These are phyloP conservation scores for Chondrus crispus DNA, from an alignment of 23 red algal genomes.

Conservation along the genomic window DNA sequence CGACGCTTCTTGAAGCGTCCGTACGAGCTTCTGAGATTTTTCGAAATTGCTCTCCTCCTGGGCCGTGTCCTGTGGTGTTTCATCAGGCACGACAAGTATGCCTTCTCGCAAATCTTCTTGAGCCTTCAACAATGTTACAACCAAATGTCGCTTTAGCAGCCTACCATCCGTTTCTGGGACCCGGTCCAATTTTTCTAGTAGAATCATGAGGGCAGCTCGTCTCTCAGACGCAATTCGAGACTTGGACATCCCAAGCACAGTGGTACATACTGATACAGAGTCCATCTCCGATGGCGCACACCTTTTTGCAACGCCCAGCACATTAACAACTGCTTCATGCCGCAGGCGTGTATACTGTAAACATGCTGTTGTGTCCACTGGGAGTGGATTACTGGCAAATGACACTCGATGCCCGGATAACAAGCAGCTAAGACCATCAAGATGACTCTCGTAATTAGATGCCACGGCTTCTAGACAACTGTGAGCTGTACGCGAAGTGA, in stretches of 20 bases:
- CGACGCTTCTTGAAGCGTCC: not conserved
- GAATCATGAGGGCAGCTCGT: not conserved
- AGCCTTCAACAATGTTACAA: not conserved
- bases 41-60: no score
- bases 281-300: no score
- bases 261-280: not conserved
- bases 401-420: no score
- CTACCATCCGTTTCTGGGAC: not conserved
- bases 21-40: not conserved
- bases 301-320: no score
- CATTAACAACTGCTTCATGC: no score
- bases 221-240: not conserved
- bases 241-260: not conserved
- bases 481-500: constrained; percentile 8
- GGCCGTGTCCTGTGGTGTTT: no score
- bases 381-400: no score
- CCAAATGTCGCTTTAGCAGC: not conserved
- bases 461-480: not conserved
- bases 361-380: no score
- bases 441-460: not conserved
- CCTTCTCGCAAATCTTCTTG: not conserved
- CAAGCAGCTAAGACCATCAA: not conserved
- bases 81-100: not conserved
- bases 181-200: not conserved
- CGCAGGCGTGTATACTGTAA: no score